A percentile compares a stretch with the other conserved stretches of the same genome.
These are phyloP conservation scores for Cladosporium cucumerinum DNA, from an alignment of 2,329 filamentous ascomycete genomes.

Conservation along the genomic window DNA sequence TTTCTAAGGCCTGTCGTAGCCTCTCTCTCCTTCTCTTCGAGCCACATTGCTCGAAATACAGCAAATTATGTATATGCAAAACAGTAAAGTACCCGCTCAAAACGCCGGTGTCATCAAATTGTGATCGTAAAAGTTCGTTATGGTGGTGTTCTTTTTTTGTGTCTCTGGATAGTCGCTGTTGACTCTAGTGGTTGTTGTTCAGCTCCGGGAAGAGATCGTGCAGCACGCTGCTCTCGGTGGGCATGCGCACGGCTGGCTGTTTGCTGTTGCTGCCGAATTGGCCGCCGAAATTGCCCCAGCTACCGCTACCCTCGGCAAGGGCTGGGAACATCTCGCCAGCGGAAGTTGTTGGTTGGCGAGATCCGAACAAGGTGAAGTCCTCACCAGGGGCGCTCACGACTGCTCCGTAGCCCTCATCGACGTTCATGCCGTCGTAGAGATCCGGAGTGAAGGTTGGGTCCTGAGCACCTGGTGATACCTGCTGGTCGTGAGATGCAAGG, in stretches of 20 bases:
- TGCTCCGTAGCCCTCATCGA: conserved; percentile 50
- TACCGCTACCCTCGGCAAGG: conserved; percentile 22
- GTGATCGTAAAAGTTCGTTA: conserved; percentile 7
- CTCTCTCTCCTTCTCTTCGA: neutral
- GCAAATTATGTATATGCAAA: conserved; percentile 2
- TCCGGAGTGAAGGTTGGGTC: conserved; percentile 52
- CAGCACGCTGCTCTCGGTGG: conserved; percentile 28
- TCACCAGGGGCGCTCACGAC: conserved; percentile 19
- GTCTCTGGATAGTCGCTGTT: neutral
- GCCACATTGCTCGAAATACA: neutral
- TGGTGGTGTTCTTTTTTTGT: neutral
- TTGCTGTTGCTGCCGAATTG: conserved; percentile 37
- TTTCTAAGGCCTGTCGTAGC: neutral
- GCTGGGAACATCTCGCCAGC: conserved; percentile 32
- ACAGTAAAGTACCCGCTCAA: conserved; percentile 5
- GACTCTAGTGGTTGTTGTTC: conserved; percentile 17
- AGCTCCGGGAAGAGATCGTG: conserved; percentile 30
- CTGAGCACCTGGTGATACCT: conserved; percentile 70
- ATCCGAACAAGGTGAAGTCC: conserved; percentile 63
- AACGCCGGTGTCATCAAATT: conserved; percentile 1
- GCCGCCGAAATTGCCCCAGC: conserved; percentile 37
- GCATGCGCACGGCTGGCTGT: conserved; percentile 14
- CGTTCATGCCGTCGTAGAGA: conserved; percentile 49
- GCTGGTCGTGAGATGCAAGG: conserved; percentile 38
- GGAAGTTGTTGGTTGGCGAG: conserved; percentile 17